A percentile compares a stretch with the other conserved stretches of the same genome.
Evolutionary conservation across 306 rosid genomes (phyloP).

Genomic region (Rubus parviflorus): DNA sequence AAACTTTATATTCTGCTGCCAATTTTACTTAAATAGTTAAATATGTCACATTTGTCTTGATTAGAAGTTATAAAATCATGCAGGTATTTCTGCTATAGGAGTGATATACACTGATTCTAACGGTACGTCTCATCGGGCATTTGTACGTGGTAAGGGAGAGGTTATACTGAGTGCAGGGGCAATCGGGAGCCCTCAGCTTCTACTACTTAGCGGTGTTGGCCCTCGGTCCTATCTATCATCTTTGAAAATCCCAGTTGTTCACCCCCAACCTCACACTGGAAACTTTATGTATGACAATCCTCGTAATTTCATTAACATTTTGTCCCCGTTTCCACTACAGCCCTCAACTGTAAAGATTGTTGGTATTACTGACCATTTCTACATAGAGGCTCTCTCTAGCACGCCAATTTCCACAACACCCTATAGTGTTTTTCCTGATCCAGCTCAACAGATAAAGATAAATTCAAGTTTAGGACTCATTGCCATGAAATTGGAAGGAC

Average conservation of each 20-base stretch:
- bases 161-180: conserved; percentile 37
- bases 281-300: conserved; percentile 33
- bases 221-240: conserved; percentile 19
- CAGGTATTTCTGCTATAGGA: conserved; percentile 27
- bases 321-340: neutral
- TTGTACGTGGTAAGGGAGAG: conserved; percentile 22
- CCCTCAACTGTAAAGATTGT: neutral
- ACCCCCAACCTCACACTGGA: conserved; percentile 21
- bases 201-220: conserved; percentile 34
- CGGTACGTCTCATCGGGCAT: conserved; percentile 22
- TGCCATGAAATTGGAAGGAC: neutral
- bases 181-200: conserved; percentile 37
- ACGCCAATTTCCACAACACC: neutral
- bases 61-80: neutral
- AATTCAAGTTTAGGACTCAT: neutral
- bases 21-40: no score
- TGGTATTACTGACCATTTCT: conserved; percentile 1
- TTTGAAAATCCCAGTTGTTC: conserved; percentile 19
- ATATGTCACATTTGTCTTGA: no score
- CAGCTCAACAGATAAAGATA: neutral
- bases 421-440: neutral
- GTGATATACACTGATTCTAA: conserved; percentile 27
- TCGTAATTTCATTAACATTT: conserved; percentile 14
- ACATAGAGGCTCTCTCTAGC: neutral
- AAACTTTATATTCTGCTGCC: no score